Conservation (phyloP, 768 basidiomycete species). For the Solioccasus polychromus region DNA sequence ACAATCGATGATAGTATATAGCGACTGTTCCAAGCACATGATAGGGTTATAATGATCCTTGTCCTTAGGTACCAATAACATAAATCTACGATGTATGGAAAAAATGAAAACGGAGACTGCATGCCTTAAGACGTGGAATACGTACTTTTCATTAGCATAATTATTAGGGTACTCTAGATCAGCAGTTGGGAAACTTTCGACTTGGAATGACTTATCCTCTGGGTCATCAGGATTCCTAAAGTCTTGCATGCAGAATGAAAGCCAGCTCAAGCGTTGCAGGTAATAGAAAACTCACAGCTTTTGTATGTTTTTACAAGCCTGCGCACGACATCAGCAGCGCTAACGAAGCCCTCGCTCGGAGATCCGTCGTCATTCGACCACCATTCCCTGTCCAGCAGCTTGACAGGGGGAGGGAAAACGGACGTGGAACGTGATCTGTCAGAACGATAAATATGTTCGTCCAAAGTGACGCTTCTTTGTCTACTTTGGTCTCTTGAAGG, state of each 20-base stretch:
- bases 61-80: slow-evolving; percentile 78
- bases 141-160: slow-evolving; percentile 64
- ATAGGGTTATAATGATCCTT: slow-evolving; percentile 87
- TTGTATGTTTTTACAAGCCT: slow-evolving; percentile 66
- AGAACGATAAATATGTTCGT: slow-evolving; percentile 52
- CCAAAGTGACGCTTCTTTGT: slow-evolving; percentile 38
- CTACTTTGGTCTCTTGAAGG: slow-evolving; percentile 47
- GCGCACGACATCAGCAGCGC: slow-evolving; percentile 63
- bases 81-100: slow-evolving; percentile 46
- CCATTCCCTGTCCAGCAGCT: slow-evolving; percentile 32
- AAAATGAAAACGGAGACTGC: background rate
- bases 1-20: slow-evolving; percentile 75
- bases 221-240: slow-evolving; percentile 68
- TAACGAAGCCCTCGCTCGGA: slow-evolving; percentile 51
- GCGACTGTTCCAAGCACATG: slow-evolving; percentile 67
- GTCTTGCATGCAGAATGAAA: slow-evolving; percentile 41
- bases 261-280: background rate
- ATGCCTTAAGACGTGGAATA: background rate
- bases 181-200: slow-evolving; percentile 58
- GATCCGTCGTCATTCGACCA: slow-evolving; percentile 56
- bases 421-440: slow-evolving; percentile 69
- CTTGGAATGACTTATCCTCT: slow-evolving; percentile 60
- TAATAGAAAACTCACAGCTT: slow-evolving; percentile 47
- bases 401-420: slow-evolving; percentile 34
- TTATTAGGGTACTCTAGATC: slow-evolving; percentile 80